phyloP scores from a whole-genome alignment of 352 stramenopile genomes.

The Phytophthora fragariae region DNA sequence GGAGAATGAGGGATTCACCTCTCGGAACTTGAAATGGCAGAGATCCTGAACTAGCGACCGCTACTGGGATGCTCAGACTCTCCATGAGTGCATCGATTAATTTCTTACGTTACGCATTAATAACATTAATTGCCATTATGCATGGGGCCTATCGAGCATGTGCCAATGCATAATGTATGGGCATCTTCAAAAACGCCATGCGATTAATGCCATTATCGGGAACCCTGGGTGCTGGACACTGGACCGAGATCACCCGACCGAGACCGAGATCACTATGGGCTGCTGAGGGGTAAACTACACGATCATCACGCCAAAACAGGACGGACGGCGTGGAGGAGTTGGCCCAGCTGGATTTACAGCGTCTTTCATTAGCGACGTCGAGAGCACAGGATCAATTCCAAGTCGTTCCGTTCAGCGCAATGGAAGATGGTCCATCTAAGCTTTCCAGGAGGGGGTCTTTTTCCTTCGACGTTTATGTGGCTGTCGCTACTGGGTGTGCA shows the following conservation, averaged over 20 bases:
- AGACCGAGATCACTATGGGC: not conserved
- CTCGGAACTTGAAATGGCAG: too few species aligned
- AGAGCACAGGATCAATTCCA: not conserved
- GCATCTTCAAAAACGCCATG: too few species aligned
- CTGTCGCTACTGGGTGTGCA: not conserved
- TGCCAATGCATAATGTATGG: too few species aligned
- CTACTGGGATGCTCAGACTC: too few species aligned
- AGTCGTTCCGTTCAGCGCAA: not conserved
- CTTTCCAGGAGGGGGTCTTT: conserved; percentile 3
- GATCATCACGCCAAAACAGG: not conserved
- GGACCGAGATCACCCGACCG: not conserved
- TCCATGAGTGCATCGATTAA: too few species aligned
- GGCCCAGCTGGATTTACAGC: conserved; percentile 1
- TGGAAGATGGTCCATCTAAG: not conserved
- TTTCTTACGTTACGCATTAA: too few species aligned
- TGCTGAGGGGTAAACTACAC: not conserved
- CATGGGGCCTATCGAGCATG: too few species aligned
- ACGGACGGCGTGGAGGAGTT: not conserved
- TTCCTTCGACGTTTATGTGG: conserved; percentile 10
- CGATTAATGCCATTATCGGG: too few species aligned
- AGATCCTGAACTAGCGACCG: too few species aligned
- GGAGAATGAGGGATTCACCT: too few species aligned
- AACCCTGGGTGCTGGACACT: not conserved
- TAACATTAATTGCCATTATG: too few species aligned
- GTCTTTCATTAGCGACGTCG: conserved; percentile 7